Evolutionary conservation across 352 stramenopile species (phyloP).

Genomic region (Phytophthora aleatoria): DNA sequence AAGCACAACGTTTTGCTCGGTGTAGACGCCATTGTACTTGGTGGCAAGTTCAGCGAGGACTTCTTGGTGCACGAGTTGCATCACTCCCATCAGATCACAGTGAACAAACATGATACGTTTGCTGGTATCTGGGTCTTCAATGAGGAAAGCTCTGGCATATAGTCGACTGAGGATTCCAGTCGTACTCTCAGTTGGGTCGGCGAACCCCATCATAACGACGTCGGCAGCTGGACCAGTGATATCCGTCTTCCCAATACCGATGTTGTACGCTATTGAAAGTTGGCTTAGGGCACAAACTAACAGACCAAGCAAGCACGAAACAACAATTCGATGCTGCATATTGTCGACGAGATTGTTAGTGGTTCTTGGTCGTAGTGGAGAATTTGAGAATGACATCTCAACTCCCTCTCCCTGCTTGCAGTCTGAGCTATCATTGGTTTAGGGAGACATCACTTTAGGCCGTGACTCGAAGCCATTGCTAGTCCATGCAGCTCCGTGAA

Average conservation of each 20-base stretch:
- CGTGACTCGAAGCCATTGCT: too few species aligned
- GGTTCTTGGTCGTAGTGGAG: neutral
- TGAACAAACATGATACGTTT: conserved; percentile 53
- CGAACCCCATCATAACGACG: conserved; percentile 74
- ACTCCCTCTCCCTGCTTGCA: neutral
- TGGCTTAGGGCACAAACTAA: conserved; percentile 1
- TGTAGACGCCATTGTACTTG: conserved; percentile 52
- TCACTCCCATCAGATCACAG: conserved; percentile 50
- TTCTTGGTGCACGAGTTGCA: conserved; percentile 61
- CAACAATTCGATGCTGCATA: neutral
- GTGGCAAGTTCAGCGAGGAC: conserved; percentile 44
- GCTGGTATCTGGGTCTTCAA: conserved; percentile 47
- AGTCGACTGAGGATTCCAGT: conserved; percentile 68
- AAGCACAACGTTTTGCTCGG: conserved; percentile 71
- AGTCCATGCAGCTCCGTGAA: neutral
- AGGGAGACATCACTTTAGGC: neutral
- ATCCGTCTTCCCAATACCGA: conserved; percentile 64
- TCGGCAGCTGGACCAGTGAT: conserved; percentile 65
- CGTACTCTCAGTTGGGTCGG: conserved; percentile 44
- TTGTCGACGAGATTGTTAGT: neutral
- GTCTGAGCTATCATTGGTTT: neutral
- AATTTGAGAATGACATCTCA: neutral
- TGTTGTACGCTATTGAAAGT: conserved; percentile 31
- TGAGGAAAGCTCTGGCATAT: conserved; percentile 66
- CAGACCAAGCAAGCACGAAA: neutral